These are phyloP conservation scores for Pseudocercospora ulei DNA, from an alignment of 2,329 filamentous ascomycete genomes.

Conservation along the genomic window DNA sequence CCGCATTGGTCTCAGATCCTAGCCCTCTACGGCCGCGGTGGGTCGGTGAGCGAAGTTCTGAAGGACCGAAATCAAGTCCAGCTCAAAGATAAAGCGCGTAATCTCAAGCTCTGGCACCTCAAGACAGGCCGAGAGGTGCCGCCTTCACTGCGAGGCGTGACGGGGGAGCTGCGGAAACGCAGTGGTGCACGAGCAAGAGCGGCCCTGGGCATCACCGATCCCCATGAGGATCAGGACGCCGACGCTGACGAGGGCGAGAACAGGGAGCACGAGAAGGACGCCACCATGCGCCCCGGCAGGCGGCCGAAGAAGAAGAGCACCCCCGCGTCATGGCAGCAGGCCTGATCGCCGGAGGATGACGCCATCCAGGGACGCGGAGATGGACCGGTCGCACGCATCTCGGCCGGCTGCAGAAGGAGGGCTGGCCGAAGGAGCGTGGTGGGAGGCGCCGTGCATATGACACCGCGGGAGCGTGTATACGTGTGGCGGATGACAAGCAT, in stretches of 20 bases:
- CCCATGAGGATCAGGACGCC: constrained; percentile 13
- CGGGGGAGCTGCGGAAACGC: constrained; percentile 72
- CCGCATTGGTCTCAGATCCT: constrained; percentile 92
- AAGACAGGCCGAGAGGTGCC: constrained; percentile 88
- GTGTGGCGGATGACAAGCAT: no score
- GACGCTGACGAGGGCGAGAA: constrained; percentile 13
- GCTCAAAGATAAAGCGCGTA: constrained; percentile 82
- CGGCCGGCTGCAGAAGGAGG: no score
- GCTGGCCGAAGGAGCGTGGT: no score
- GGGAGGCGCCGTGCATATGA: no score
- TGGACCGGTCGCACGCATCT: no score
- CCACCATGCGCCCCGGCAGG: constrained; percentile 8
- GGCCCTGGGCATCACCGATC: constrained; percentile 26
- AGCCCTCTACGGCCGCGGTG: constrained; percentile 68
- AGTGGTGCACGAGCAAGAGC: constrained; percentile 34
- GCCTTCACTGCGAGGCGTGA: constrained; percentile 76
- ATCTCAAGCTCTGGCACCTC: constrained; percentile 81
- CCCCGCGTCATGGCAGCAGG: no score
- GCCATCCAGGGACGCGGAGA: no score
- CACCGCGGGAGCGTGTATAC: no score
- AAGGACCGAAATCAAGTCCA: constrained; percentile 87
- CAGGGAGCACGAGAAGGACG: constrained; percentile 6
- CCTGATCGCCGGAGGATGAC: no score
- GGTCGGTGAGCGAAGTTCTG: constrained; percentile 69
- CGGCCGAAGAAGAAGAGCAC: constrained; percentile 16